Base-by-base conservation (phyloP, 192 early-diverging fungal species). In the Podila epicladia region DNA sequence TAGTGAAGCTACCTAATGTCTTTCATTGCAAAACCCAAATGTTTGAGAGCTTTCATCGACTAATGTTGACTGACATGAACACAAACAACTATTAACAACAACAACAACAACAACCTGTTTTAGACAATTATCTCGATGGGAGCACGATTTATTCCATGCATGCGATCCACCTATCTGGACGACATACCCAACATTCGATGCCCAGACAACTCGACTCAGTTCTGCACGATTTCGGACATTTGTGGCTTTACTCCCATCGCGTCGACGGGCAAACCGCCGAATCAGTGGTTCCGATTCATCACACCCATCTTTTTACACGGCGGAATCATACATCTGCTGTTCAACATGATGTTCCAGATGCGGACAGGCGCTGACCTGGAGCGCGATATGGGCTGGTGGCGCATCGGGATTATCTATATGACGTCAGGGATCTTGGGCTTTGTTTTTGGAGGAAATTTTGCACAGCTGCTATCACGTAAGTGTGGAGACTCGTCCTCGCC, bases 231-330 rank as follows among this genome's bases (percentile, higher is more conserved):
- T 49, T 92, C 41, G 91, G 95, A 84, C 87, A 90, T 33, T 78
- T 95, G 67, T 85, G 84, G 57, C 41, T 80, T 80, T 62, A 80
- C 77, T 2, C 71, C 77, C 2, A 73, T 73, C 28, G n/a, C 35
- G 83, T 84, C 92, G 45, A 82, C 86, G 1, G 72, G 83, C 1
- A 85, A 80, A 13, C 65, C 68, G 0, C 92, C 94, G 8, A 82
- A 95, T 78, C 95, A 96, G 69, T 92, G 91, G 86, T 95, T 84
- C 76, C 86, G 95, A 5, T 95, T 97, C 71, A 84, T 97, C 37
- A 75, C 86, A 20, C 90, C 95, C 9, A 91, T 97, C n/a, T 94
- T 94, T 57, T 82, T 97, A 57, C 95, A 97, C 78, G 94, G 86
- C 38, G 95, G 95, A 32, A 66, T 95, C 4, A 35, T 96, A 1